Conservation (phyloP, 179 eudicot species). For the Beta corolliflora region DNA sequence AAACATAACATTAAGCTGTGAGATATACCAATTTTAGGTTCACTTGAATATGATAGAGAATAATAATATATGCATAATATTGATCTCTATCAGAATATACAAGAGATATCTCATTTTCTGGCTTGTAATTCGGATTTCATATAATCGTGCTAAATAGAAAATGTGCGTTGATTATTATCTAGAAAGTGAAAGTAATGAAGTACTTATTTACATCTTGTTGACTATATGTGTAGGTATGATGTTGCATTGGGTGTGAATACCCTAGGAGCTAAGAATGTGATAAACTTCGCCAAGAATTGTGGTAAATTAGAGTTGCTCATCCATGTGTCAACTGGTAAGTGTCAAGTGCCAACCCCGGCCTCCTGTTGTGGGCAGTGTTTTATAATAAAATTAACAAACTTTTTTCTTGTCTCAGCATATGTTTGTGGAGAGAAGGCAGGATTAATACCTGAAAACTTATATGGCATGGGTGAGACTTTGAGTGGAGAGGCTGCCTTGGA, state of each 20-base stretch:
- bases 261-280: conserved; percentile 34
- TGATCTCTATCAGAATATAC: too few species aligned
- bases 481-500: conserved; percentile 36
- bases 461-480: conserved; percentile 36
- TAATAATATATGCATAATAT: too few species aligned
- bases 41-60: too few species aligned
- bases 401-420: conserved; percentile 32
- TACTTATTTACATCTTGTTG: not conserved
- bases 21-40: too few species aligned
- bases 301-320: conserved; percentile 35
- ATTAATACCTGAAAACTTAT: conserved; percentile 37
- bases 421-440: conserved; percentile 47
- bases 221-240: conserved; percentile 36
- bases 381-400: too few species aligned
- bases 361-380: too few species aligned
- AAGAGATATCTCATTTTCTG: too few species aligned
- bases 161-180: too few species aligned
- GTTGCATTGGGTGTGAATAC: conserved; percentile 41
- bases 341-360: not conserved
- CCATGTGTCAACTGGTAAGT: conserved; percentile 47
- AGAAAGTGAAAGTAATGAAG: not conserved
- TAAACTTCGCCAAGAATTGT: conserved; percentile 40
- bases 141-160: too few species aligned
- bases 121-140: too few species aligned
- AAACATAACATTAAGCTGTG: too few species aligned